Percentiles rank a stretch among this genome's conserved stretches.
Conservation (phyloP, 2,329 filamentous ascomycete genomes). For the Colletotrichum godetiae region DNA sequence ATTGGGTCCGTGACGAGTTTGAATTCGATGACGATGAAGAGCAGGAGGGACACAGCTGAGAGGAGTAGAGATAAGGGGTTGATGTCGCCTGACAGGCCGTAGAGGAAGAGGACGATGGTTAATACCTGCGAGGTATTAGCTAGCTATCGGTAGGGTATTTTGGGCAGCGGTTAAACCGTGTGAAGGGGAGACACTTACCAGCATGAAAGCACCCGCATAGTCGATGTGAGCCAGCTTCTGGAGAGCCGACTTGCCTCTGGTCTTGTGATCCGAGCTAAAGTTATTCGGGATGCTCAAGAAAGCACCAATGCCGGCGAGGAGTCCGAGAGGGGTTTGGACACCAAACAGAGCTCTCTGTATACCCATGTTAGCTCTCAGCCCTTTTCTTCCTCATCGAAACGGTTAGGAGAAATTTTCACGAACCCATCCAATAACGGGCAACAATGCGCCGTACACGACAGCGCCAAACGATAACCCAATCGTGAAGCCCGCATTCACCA, state of each 20-base stretch:
- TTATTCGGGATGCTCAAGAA: slow-evolving; percentile 73
- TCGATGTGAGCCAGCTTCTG: slow-evolving; percentile 76
- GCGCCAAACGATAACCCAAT: slow-evolving; percentile 78
- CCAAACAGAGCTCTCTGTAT: slow-evolving; percentile 77
- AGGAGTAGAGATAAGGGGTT: slow-evolving; percentile 68
- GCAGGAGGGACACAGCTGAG: slow-evolving; percentile 61
- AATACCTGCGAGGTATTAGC: slow-evolving; percentile 57
- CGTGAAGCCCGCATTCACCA: slow-evolving; percentile 80
- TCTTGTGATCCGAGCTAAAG: slow-evolving; percentile 44
- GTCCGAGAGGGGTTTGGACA: slow-evolving; percentile 73
- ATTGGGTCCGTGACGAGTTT: slow-evolving; percentile 75
- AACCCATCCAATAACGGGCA: slow-evolving; percentile 77
- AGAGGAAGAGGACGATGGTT: slow-evolving; percentile 78
- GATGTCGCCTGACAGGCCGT: slow-evolving; percentile 74
- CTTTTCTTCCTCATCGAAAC: neutral
- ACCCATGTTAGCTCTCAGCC: slow-evolving; percentile 23
- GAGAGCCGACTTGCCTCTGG: slow-evolving; percentile 53
- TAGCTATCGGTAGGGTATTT: slow-evolving; percentile 19
- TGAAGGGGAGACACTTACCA: slow-evolving; percentile 55
- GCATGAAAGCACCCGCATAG: slow-evolving; percentile 76
- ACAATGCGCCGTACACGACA: slow-evolving; percentile 74
- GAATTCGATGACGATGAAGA: slow-evolving; percentile 73
- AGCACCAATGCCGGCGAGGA: slow-evolving; percentile 71
- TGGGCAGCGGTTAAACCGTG: neutral
- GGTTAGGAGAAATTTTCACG: neutral